Base-by-base conservation (phyloP, 1,284 basidiomycete species). In the Ustilago sp. region DNA sequence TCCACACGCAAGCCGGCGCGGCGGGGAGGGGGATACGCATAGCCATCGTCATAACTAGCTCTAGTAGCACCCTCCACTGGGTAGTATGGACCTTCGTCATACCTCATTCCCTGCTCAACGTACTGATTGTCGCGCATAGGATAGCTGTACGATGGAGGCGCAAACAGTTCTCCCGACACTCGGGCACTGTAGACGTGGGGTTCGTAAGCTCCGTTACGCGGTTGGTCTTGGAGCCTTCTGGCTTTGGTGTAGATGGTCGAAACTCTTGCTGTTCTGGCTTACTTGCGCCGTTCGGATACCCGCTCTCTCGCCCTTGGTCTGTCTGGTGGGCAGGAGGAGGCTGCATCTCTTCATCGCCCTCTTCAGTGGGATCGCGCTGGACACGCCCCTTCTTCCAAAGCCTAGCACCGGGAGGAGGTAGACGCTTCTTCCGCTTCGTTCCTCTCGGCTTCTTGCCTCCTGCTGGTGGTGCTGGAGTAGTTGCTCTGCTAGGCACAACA, bases 311-410 rank as follows among this genome's bases (percentile, higher is more conserved):
- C 28, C 12, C 28, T 32, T 31, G 48, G 23, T 50, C 28, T 28
- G 23, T 28, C 23, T 28, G 23, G 23, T 32, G 47, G n/a, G 13
- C n/a, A 15, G 36, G 19, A 13, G 53, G 48, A 23, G 48, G 15
- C n/a, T 17, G 19, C 15, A 53, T 50, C 39, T 11, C 19, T n/a
- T 35, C 67, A 5, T 54, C 62, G 35, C 63, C 66, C 17, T 28
- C 56, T 8, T 57, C 45, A 9, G 48, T 55, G 3, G n/a, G 45
- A 32, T 76, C 74, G 32, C 64, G 65, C 56, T 76, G 74, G 2
- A 76, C 74, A 8, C 65, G 52, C 4, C 74, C 74, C 28, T 73
- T 68, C 65, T 77, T 77, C 74, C 74, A 77, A 32, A 73, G 48
- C 32, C 74, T 59, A 2, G 67, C 74, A 4, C 74, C 70, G 2